Evolutionary conservation across 495 filamentous ascomycete species (phyloP).

Genomic region (Wilcoxina mikolae): DNA sequence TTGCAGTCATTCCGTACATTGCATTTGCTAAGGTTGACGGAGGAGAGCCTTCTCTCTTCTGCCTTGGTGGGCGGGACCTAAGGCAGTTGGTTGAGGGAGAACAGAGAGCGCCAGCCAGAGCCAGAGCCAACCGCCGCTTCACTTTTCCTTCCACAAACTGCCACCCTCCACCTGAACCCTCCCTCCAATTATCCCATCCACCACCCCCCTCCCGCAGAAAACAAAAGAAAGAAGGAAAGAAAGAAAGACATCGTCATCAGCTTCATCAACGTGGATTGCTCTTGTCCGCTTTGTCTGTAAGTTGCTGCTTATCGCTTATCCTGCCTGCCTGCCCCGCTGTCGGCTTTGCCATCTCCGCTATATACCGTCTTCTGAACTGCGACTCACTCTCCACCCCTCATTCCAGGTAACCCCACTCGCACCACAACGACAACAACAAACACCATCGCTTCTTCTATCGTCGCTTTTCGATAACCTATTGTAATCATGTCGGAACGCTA

Average conservation of each 20-base stretch:
- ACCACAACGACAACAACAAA: conserved; percentile 26
- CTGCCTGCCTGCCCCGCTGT: neutral
- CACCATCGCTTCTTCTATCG: conserved; percentile 23
- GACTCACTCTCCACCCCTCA: conserved; percentile 27
- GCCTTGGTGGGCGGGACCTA: too few species aligned
- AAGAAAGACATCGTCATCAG: neutral
- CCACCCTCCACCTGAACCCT: neutral
- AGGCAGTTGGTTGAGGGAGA: too few species aligned
- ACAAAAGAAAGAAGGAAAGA: too few species aligned
- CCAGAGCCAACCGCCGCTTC: too few species aligned
- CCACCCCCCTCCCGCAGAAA: conserved; percentile 17
- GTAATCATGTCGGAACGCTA: conserved; percentile 87
- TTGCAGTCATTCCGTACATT: too few species aligned
- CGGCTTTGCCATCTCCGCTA: conserved; percentile 14
- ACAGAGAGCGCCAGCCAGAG: too few species aligned
- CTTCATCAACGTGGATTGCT: neutral
- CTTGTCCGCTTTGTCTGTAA: neutral
- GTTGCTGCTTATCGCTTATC: conserved; percentile 5
- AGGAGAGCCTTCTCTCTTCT: too few species aligned
- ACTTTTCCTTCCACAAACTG: too few species aligned
- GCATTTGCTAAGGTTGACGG: too few species aligned
- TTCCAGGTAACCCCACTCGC: conserved; percentile 30
- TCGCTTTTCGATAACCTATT: conserved; percentile 27
- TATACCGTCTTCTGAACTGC: neutral
- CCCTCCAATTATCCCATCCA: neutral